A percentile compares a stretch with the other conserved stretches of the same genome.
These are phyloP conservation scores for Lippia alba DNA, from an alignment of 305 asterid genomes.

Conservation along the genomic window DNA sequence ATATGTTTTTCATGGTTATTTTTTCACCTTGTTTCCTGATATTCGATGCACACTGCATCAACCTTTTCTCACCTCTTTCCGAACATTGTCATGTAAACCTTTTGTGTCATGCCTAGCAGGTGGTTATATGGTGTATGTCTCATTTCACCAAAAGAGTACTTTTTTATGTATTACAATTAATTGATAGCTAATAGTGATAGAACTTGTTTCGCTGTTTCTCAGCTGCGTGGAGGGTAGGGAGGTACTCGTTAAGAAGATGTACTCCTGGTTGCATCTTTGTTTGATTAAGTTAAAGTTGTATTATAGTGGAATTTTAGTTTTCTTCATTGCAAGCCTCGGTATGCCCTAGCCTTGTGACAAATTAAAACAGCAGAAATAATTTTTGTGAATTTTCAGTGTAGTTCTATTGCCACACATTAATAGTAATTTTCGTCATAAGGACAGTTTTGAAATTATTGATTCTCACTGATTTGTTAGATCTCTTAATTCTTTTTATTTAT, in stretches of 20 bases:
- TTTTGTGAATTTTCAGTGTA: constrained; percentile 18
- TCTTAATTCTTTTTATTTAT: background rate
- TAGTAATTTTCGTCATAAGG: constrained; percentile 15
- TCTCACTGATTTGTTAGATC: background rate
- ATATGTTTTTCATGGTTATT: background rate
- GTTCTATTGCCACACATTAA: constrained; percentile 15
- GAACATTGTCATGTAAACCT: background rate
- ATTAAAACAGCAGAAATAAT: constrained; percentile 2
- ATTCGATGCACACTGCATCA: background rate
- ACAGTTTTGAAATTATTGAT: background rate
- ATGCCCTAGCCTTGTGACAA: no score
- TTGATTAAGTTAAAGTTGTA: constrained; percentile 14
- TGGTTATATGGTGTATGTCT: constrained; percentile 4
- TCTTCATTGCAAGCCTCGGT: no score
- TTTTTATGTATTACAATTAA: background rate
- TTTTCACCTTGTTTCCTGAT: background rate
- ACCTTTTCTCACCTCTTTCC: background rate
- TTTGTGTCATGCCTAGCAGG: background rate
- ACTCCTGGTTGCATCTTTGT: background rate
- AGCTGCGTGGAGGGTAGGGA: constrained; percentile 9
- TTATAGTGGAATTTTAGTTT: background rate
- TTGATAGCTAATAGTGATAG: background rate
- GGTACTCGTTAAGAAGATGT: constrained; percentile 7
- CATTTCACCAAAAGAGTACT: background rate
- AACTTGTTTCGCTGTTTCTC: constrained; percentile 19